phyloP scores from a whole-genome alignment of 805 yeast species.

The Metschnikowia arizonensis region DNA sequence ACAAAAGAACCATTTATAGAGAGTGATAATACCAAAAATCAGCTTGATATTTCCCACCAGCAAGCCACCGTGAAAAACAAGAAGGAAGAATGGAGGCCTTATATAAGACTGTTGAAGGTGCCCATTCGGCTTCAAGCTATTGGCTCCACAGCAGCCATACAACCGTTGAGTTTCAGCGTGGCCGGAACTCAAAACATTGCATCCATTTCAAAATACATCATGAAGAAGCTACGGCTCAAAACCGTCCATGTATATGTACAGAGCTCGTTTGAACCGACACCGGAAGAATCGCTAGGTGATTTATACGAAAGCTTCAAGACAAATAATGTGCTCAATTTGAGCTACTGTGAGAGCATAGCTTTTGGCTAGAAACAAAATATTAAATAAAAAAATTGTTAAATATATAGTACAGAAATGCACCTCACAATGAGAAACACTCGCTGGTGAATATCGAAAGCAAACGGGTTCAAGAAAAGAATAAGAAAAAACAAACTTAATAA shows the following conservation, averaged over 20 bases:
- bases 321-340: conserved; percentile 34
- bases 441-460: conserved; percentile 14
- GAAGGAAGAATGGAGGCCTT: neutral
- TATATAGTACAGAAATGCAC: conserved; percentile 5
- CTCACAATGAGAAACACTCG: neutral
- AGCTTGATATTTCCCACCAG: neutral
- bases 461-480: neutral
- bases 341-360: conserved; percentile 39
- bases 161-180: conserved; percentile 49
- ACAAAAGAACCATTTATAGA: neutral
- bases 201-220: conserved; percentile 44
- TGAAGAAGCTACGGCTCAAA: conserved; percentile 12
- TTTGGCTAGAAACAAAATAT: conserved; percentile 26
- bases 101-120: conserved; percentile 25
- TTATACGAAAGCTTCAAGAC: conserved; percentile 28
- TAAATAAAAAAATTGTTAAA: neutral
- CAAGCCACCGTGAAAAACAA: neutral
- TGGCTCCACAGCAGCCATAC: conserved; percentile 51
- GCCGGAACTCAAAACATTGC: conserved; percentile 45
- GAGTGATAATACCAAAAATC: neutral
- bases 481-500: conserved; percentile 10
- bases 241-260: conserved; percentile 34
- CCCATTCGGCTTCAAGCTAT: conserved; percentile 56
- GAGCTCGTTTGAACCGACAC: conserved; percentile 40
- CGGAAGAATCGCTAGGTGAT: conserved; percentile 36